These are phyloP conservation scores for Leccinellum albellum DNA, from an alignment of 768 basidiomycete genomes.

Conservation along the genomic window DNA sequence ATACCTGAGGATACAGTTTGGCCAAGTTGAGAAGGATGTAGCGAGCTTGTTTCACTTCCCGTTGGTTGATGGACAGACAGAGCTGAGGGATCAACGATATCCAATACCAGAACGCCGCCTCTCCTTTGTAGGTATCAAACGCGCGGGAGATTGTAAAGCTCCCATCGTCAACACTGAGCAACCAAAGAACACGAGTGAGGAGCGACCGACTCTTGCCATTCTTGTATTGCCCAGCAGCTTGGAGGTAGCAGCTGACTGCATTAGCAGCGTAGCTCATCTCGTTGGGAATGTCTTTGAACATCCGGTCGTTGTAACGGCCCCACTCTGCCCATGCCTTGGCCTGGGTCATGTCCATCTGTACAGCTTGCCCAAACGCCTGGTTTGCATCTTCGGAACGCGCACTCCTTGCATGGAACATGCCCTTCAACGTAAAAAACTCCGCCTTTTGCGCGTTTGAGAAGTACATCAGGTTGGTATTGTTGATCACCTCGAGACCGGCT, in stretches of 20 bases:
- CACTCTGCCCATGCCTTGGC: constrained; percentile 99
- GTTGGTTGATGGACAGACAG: constrained; percentile 80
- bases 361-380: constrained; percentile 88
- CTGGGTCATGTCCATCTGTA: constrained; percentile 91
- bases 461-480: constrained; percentile 98
- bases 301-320: constrained; percentile 89
- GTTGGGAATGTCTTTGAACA: constrained; percentile 82
- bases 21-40: constrained; percentile 87
- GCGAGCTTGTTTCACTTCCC: constrained; percentile 90
- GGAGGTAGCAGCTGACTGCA: constrained; percentile 96
- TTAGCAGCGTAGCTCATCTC: constrained; percentile 78
- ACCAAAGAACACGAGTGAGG: constrained; percentile 91
- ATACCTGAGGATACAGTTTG: constrained; percentile 86
- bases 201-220: constrained; percentile 88
- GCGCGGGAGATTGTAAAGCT: constrained; percentile 67
- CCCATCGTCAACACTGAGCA: constrained; percentile 87
- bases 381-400: constrained; percentile 87
- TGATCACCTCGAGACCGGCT: constrained; percentile 96
- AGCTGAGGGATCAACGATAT: constrained; percentile 95
- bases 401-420: constrained; percentile 93
- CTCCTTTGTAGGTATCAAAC: constrained; percentile 94
- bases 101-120: constrained; percentile 98
- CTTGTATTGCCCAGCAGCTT: constrained; percentile 95
- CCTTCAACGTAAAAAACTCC: constrained; percentile 97
- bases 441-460: constrained; percentile 94